Evolutionary conservation across 495 filamentous ascomycete genomes (phyloP).

Genomic region (Tuber microsphaerosporum): DNA sequence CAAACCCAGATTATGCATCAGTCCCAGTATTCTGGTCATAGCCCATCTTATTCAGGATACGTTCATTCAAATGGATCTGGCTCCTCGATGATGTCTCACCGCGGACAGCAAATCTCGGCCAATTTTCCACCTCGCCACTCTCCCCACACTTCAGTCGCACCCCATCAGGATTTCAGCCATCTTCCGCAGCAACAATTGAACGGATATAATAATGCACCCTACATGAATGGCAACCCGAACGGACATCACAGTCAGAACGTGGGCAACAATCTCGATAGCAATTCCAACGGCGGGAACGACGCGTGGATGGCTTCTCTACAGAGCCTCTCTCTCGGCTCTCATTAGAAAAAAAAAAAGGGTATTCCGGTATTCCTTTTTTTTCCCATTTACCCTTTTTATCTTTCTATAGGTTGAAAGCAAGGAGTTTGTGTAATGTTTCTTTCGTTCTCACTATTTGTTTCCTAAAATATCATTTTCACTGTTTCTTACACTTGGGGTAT

Average conservation of each 20-base stretch:
- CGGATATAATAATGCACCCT: conserved; percentile 31
- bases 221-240: conserved; percentile 35
- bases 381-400: conserved; percentile 32
- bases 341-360: conserved; percentile 32
- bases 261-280: conserved; percentile 23
- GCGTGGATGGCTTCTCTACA: conserved; percentile 36
- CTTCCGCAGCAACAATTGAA: conserved; percentile 37
- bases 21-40: conserved; percentile 33
- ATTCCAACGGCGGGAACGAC: conserved; percentile 29
- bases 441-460: conserved; percentile 23
- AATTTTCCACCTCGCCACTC: conserved; percentile 36
- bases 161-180: conserved; percentile 37
- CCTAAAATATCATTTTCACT: conserved; percentile 25
- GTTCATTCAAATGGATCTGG: conserved; percentile 24
- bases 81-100: conserved; percentile 23
- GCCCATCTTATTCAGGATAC: conserved; percentile 19
- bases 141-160: conserved; percentile 28
- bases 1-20: conserved; percentile 33
- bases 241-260: conserved; percentile 26
- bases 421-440: conserved; percentile 32
- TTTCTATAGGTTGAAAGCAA: conserved; percentile 24
- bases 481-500: conserved; percentile 25
- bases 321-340: conserved; percentile 40
- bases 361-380: conserved; percentile 15
- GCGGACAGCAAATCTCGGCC: conserved; percentile 23